Evolutionary conservation across 164 flowering plant species (phyloP), one percentile per base, ranked within the genome.

Genomic region (Sedum album): DNA sequence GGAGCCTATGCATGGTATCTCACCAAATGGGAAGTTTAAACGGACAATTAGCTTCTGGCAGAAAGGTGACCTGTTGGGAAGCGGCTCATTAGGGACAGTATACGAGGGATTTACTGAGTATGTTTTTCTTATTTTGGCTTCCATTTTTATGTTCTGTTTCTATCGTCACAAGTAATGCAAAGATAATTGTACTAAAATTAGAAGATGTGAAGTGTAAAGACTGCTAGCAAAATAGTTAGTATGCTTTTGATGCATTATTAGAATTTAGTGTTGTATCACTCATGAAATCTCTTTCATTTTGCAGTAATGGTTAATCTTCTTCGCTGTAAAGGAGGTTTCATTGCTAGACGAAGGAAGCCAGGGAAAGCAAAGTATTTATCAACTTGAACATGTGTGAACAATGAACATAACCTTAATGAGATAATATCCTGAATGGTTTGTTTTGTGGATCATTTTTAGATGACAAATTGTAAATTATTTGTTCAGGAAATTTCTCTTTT

Each of bases 281-380:
- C 39, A 62, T 51, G 65, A 30, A 17, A 11, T 15, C 31, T 17
- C 55, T 66, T 44, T 26, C 10, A n/a, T 23, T 73, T 31, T 82
- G 80, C 85, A 90, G 93, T 53, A 86, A 78, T 80, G 96, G 96
- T n/a, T n/a, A 66, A 76, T 83, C 79, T 90, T 88, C 79, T 88
- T 90, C 79, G 91, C 93, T 71, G 85, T 86, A 30, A 90, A 90
- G 68, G 96, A 88, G 74, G 93, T 90, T 71, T 90, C 96, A 20
- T 76, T 90, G 70, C 84, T 81, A 60, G 91, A 86, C 66, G 83
- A 86, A 80, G 90, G 89, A 66, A 79, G 69, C 57, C 84, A 81
- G 66, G 88, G 81, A 23, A 79, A 72, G 74, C 89, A 86, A 75
- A 76, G 86, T 60, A 75, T 89, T 69, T 15, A 14, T 39, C 93